phyloP scores from a whole-genome alignment of 495 filamentous ascomycete species.

The Tuber microsphaerosporum region DNA sequence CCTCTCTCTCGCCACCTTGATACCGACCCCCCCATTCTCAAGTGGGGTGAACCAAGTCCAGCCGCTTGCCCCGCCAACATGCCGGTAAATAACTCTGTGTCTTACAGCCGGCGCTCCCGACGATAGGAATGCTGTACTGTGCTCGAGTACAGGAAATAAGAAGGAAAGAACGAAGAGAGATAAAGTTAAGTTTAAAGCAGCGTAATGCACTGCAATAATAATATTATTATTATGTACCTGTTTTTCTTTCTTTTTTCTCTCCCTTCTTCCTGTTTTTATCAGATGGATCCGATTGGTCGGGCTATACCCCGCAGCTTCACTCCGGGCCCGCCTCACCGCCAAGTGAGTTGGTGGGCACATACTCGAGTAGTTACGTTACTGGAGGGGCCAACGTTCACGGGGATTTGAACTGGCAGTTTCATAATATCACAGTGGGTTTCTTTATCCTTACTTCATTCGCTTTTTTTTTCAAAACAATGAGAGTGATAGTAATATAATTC shows the following conservation, averaged over 20 bases:
- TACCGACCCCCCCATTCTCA: neutral
- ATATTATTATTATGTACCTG: neutral
- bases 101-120: neutral
- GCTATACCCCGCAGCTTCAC: neutral
- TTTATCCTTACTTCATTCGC: neutral
- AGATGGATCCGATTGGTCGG: neutral
- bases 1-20: neutral
- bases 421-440: neutral
- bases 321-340: neutral
- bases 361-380: neutral
- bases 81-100: slow-evolving; percentile 2
- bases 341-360: neutral
- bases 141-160: neutral
- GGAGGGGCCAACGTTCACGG: neutral
- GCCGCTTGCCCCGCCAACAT: neutral
- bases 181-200: neutral
- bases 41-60: neutral
- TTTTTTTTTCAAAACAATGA: neutral
- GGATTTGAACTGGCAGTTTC: slow-evolving; percentile 1
- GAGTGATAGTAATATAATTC: neutral
- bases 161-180: neutral
- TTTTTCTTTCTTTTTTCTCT: neutral
- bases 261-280: neutral
- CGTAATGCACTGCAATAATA: neutral
- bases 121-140: neutral